Evolutionary conservation across 805 yeast species (phyloP), one percentile per base, ranked within the genome.

Genomic region (Barnettozyma siamensis): DNA sequence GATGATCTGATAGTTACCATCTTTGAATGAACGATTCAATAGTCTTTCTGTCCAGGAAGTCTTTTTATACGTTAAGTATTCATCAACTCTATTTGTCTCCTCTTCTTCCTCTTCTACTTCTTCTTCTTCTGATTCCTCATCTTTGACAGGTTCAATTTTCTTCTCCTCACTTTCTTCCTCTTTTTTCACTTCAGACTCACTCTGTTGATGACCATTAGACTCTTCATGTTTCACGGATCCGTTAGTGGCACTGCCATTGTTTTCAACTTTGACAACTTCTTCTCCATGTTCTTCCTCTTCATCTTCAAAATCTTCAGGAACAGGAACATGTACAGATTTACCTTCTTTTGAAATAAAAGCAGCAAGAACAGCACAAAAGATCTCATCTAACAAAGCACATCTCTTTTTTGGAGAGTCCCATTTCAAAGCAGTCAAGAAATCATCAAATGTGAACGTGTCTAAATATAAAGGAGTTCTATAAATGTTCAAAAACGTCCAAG

Each of bases 1-100:
- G 33, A 83, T 74, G 31, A 83, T 71, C 51, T 87, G 82, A 96
- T 97, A 91, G 41, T 78, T 78, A 4, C 96, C 95, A 53, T 87
- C 88, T 51, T 73, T 78, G 59, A 85, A 93, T 47, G 75, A 75
- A 41, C 96, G 76, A 41, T 76, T 80, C 12, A 80, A 73, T 16
- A 91, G 67, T 31, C 94, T 68, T 24, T 84, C 94, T 44, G 79
- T 76, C 96, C 98, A 93, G 11, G 79, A 62, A 0, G 66, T 63
- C 33, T 79, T 79, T 41, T 82, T 67, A 58, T 77, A 74, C 43
- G 79, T 76, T 50, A 84, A 36, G 43, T 63, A 55, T 42, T 62
- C 63, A 31, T 68, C 63, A 13, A 66, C 59, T 7, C 51, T 53
- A 37, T 50, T 46, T 5, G 47, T 46, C 7, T 47, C 55, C 21